These are phyloP conservation scores for Mycocentrospora acerina DNA, from an alignment of 2,329 filamentous ascomycete species.

Conservation along the genomic window DNA sequence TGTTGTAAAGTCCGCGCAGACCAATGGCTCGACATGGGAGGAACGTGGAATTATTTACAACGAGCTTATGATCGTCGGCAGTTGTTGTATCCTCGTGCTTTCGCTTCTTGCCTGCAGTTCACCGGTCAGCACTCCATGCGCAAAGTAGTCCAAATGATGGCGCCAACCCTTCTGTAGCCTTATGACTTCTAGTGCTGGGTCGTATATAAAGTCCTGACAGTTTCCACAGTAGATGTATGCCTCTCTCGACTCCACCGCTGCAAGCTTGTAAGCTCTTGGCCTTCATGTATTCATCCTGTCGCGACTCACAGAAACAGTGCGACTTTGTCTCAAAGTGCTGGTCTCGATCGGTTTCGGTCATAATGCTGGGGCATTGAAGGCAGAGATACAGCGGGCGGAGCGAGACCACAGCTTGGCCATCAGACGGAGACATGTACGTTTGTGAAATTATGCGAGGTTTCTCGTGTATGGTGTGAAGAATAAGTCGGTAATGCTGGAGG, in stretches of 20 bases:
- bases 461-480: constrained; percentile 71
- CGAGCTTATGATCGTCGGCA: constrained; percentile 71
- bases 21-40: constrained; percentile 85
- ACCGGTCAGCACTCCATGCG: constrained; percentile 24
- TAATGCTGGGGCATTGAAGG: constrained; percentile 66
- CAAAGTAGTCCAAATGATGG: neutral
- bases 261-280: constrained; percentile 18
- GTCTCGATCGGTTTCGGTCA: constrained; percentile 64
- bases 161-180: constrained; percentile 67
- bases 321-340: constrained; percentile 69
- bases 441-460: constrained; percentile 64
- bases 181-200: constrained; percentile 75
- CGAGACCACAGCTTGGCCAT: constrained; percentile 59
- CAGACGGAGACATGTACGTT: constrained; percentile 56
- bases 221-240: constrained; percentile 78
- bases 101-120: constrained; percentile 61
- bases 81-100: constrained; percentile 69
- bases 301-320: constrained; percentile 69
- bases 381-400: constrained; percentile 59
- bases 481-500: constrained; percentile 70
- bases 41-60: constrained; percentile 74
- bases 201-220: constrained; percentile 81
- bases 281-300: constrained; percentile 2
- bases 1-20: constrained; percentile 90
- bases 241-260: constrained; percentile 75